A percentile compares a stretch with the other conserved stretches of the same genome.
Evolutionary conservation across 805 yeast genomes (phyloP).

Genomic region (Deakozyma indianensis): DNA sequence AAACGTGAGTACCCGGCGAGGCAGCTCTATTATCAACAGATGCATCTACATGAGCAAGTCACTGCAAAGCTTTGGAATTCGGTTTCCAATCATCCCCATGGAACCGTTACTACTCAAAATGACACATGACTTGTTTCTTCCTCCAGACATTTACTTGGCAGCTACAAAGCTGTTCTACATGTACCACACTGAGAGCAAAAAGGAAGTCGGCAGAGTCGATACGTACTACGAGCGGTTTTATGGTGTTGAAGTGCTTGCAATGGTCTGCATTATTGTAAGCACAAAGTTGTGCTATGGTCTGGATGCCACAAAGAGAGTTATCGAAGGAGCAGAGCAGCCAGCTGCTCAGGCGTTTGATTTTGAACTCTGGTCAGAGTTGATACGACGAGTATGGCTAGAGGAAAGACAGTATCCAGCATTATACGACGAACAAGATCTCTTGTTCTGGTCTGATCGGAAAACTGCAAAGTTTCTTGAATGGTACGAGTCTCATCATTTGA

Average conservation of each 20-base stretch:
- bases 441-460: slow-evolving; percentile 34
- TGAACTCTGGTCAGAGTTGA: slow-evolving; percentile 21
- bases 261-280: slow-evolving; percentile 6
- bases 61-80: not conserved
- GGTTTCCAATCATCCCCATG: slow-evolving; percentile 15
- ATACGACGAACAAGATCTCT: slow-evolving; percentile 23
- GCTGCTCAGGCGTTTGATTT: slow-evolving; percentile 12
- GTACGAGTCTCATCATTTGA: slow-evolving; percentile 20
- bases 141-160: slow-evolving; percentile 33
- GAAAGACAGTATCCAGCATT: slow-evolving; percentile 12
- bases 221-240: not conserved
- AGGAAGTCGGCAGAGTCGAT: slow-evolving; percentile 6
- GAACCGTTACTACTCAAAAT: slow-evolving; percentile 29
- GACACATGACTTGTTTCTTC: slow-evolving; percentile 30
- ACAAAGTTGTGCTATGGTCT: slow-evolving; percentile 13
- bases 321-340: slow-evolving; percentile 2
- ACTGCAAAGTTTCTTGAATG: slow-evolving; percentile 36
- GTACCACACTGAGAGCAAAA: not conserved
- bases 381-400: slow-evolving; percentile 15
- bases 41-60: not conserved
- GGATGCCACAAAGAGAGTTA: slow-evolving; percentile 10
- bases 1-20: not conserved
- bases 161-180: slow-evolving; percentile 7
- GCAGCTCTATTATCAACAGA: not conserved
- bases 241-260: slow-evolving; percentile 4